These are phyloP conservation scores for Helianthus annuus DNA, from an alignment of 129 eudicot genomes.

Conservation along the genomic window HanXRQr2.0-SUNRISE NC_035434.2:9144305-9144804, in stretches of 20 bases:
- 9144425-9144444: constrained; percentile 82
- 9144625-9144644: too few species aligned
- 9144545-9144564: constrained; percentile 65
- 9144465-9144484: constrained; percentile 76
- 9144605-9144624: too few species aligned
- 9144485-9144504: constrained; percentile 88
- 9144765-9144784: too few species aligned
- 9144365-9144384: background rate
- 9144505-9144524: constrained; percentile 71
- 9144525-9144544: constrained; percentile 89
- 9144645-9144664: too few species aligned
- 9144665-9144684: too few species aligned
- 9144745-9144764: too few species aligned
- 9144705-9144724: too few species aligned
- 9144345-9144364: constrained; percentile 78
- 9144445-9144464: constrained; percentile 80
- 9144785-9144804: too few species aligned
- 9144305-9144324: too few species aligned
- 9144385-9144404: constrained; percentile 3
- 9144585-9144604: background rate
- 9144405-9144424: constrained; percentile 41
- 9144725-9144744: too few species aligned
- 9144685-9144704: too few species aligned
- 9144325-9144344: constrained; percentile 91
- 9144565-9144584: background rate